Evolutionary conservation across 2,329 filamentous ascomycete species (phyloP).

Genomic region (Beauveria scarabaeidicola): DNA sequence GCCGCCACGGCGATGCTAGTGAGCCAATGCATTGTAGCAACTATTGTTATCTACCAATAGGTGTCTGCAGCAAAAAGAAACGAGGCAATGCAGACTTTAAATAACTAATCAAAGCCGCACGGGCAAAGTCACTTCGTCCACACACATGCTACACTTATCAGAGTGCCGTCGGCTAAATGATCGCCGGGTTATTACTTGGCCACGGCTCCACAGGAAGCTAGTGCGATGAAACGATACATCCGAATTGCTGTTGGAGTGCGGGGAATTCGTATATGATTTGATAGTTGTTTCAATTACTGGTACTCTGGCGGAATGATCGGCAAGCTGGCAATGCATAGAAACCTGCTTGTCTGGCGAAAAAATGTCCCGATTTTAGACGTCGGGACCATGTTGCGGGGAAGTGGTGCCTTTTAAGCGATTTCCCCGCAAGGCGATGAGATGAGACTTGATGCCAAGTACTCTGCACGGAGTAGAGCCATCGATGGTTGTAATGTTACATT

Average conservation of each 20-base stretch:
- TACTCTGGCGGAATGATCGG: not conserved
- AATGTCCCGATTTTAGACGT: not conserved
- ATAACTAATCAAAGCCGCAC: not conserved
- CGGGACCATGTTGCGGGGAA: not conserved
- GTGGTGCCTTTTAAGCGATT: not conserved
- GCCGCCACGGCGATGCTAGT: not conserved
- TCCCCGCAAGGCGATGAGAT: not conserved
- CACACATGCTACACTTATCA: not conserved
- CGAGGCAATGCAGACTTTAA: not conserved
- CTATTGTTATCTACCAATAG: not conserved
- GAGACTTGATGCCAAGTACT: not conserved
- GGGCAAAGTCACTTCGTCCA: not conserved
- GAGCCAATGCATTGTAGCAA: conserved; percentile 1
- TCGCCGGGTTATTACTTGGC: not conserved
- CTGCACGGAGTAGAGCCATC: not conserved
- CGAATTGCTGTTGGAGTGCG: not conserved
- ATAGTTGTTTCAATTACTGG: not conserved
- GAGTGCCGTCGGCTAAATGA: not conserved
- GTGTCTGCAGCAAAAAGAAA: no score
- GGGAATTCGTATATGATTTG: not conserved
- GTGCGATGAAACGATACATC: not conserved
- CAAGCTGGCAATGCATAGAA: not conserved
- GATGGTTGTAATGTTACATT: not conserved
- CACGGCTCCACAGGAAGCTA: not conserved
- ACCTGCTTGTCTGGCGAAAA: not conserved